These are phyloP conservation scores for Arthrobotrys sinensis DNA, from an alignment of 2,329 filamentous ascomycete genomes.

Conservation along the genomic window DNA sequence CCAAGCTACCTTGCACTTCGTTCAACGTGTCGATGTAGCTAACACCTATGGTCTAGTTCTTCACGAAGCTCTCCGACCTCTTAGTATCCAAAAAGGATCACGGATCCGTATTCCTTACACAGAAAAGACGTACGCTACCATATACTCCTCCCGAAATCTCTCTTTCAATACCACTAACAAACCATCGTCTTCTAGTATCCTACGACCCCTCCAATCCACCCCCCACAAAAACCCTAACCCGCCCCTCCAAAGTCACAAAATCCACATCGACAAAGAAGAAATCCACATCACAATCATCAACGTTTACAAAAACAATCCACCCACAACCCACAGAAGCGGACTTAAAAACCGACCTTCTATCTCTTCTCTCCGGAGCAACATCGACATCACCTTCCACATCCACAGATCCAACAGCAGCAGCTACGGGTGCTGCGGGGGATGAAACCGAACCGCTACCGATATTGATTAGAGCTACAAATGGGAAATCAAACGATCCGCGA, in stretches of 20 bases:
- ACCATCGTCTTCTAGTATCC: slow-evolving; percentile 22
- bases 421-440: too few species aligned
- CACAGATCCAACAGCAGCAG: background rate
- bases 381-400: background rate
- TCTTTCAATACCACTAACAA: background rate
- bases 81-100: slow-evolving; percentile 79
- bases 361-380: slow-evolving; percentile 41
- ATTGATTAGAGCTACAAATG: slow-evolving; percentile 87
- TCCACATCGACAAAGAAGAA: slow-evolving; percentile 65
- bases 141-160: background rate
- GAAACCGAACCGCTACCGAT: slow-evolving; percentile 73
- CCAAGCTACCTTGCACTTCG: background rate
- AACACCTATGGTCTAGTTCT: slow-evolving; percentile 74
- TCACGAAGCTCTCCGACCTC: slow-evolving; percentile 77
- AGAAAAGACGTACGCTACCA: slow-evolving; percentile 78
- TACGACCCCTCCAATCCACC: slow-evolving; percentile 59
- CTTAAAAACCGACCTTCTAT: slow-evolving; percentile 75
- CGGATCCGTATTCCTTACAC: slow-evolving; percentile 80
- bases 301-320: slow-evolving; percentile 62
- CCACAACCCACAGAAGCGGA: slow-evolving; percentile 70
- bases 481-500: slow-evolving; percentile 73
- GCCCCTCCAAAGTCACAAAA: slow-evolving; percentile 65
- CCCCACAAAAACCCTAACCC: slow-evolving; percentile 55
- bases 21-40: background rate
- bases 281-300: slow-evolving; percentile 36